Evolutionary conservation across 306 rosid species (phyloP).

Genomic region (Ammopiptanthus mongolicus): DNA sequence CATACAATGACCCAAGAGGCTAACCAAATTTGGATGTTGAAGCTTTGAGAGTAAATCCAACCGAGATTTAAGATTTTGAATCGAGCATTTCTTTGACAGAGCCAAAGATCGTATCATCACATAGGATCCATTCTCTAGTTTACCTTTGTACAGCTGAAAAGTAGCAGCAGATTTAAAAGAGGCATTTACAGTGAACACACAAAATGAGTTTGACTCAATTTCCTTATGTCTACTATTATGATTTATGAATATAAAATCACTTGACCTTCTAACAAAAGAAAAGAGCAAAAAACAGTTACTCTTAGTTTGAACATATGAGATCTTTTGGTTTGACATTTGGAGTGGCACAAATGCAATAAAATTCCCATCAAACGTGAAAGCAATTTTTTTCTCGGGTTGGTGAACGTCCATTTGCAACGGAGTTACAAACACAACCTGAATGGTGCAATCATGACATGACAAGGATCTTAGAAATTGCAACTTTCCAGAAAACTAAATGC

Average conservation of each 20-base stretch:
- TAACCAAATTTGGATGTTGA: constrained; percentile 78
- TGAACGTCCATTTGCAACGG: too few relatives aligned
- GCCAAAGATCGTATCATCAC: constrained; percentile 53
- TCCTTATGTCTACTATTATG: not conserved
- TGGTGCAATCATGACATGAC: not conserved
- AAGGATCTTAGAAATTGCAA: not conserved
- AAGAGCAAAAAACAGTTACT: not conserved
- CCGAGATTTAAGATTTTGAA: constrained; percentile 58
- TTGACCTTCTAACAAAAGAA: not conserved
- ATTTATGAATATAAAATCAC: not conserved
- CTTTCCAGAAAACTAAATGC: not conserved
- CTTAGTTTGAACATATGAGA: not conserved
- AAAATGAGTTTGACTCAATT: not conserved
- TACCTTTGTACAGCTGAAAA: constrained; percentile 67
- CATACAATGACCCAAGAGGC: constrained; percentile 73
- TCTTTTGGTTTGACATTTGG: too few relatives aligned
- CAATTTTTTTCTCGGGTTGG: too few relatives aligned
- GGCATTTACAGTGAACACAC: not conserved
- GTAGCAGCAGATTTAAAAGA: not conserved
- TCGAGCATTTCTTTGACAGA: constrained; percentile 56
- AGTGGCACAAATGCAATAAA: too few relatives aligned
- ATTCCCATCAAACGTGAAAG: too few relatives aligned
- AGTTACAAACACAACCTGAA: too few relatives aligned
- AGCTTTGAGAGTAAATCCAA: constrained; percentile 75
- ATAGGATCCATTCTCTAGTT: constrained; percentile 56